Evolutionary conservation across 805 yeast genomes (phyloP), one percentile per base, ranked within the genome.

Genomic region (Clavispora santaluciae): DNA sequence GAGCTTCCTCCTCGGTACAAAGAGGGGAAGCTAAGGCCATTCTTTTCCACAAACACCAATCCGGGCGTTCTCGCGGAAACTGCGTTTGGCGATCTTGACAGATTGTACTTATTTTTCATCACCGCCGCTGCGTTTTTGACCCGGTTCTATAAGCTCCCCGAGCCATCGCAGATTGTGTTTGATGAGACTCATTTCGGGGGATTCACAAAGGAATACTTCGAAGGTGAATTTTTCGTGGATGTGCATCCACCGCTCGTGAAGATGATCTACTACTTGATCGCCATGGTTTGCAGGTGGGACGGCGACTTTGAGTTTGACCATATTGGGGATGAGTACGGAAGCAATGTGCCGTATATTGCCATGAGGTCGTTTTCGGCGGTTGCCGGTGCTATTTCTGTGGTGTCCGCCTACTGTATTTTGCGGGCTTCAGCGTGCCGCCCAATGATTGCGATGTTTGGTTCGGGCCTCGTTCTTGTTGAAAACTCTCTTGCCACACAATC

Each of bases 211-310:
- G 63, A 69, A 26, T 79, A 79, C 59, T 70, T 70, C 48, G 66
- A 66, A 38, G 86, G 86, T 18, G 68, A 73, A 30, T 82, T 78
- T 57, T 83, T 81, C 60, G 66, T 83, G 51, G 89, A 82, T 52
- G 81, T 81, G 21, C 83, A 83, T 48, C 90, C 91, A 9, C 90
- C 91, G 4, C 63, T 84, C 38, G 81, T 75, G 28, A 79, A 81
- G 49, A 61, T 84, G 60, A 57, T 80, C 10, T 80, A 72, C 51
- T 78, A 77, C 22, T 68, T 73, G 40, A 64, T 81, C 6, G 81
- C 81, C 2, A 60, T 65, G 45, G 28, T 76, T 13, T 69, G 68
- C 25, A 81, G 82, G 4, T 79, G 73, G 63, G 69, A 78, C 47
- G 86, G 70, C 11, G 44, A 56, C 31, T 59, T 56, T 40, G 51